Base-by-base conservation (phyloP, 805 yeast species). In the Isabelozyma gotoi region DNA sequence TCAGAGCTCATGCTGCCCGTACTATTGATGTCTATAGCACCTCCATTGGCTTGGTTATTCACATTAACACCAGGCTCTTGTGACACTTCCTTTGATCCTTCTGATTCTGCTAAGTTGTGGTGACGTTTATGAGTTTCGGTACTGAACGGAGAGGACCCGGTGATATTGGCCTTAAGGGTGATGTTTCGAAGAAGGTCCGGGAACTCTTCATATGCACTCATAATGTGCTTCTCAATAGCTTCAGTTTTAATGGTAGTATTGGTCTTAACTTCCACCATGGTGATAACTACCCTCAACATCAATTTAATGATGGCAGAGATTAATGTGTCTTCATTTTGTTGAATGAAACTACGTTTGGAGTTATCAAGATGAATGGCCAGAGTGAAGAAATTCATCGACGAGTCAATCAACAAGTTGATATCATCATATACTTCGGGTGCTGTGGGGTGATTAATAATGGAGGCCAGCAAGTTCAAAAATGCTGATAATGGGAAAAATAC, bases 201-300 rank as follows among this genome's bases (percentile, higher is more conserved):
- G 34, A 32, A 12, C n/a, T 14, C 10, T 7, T 32, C 34, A 32
- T 11, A 14, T 4, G 34, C 18, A 4, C 18, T 32, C 16, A 14
- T 32, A 10, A 32, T 3, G 10, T 32, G 34, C 8, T 32, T 32
- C 10, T 32, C 18, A 14, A 32, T 14, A 4, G 11, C 16, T 1
- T 32, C 34, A 5, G 16, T 32, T 10, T 14, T 11, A 7, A 59
- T 44, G 10, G 42, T 39, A 17, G 48, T 36, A 21, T 46, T 41
- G 10, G 48, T 42, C 19, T 51, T 41, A 12, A 43, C 42, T 38
- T 60, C 63, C 31, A 52, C 53, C 7, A 49, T 42, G 31, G 49
- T 48, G n/a, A 62, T 43, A 2, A 56, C 54, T 7, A 58, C 51
- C 17, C 45, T 42, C 40, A 62, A 48, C 39, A 59, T 37, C 19